Base-by-base conservation (phyloP, 73 alveolate species). In the Blepharisma japonicum region DNA sequence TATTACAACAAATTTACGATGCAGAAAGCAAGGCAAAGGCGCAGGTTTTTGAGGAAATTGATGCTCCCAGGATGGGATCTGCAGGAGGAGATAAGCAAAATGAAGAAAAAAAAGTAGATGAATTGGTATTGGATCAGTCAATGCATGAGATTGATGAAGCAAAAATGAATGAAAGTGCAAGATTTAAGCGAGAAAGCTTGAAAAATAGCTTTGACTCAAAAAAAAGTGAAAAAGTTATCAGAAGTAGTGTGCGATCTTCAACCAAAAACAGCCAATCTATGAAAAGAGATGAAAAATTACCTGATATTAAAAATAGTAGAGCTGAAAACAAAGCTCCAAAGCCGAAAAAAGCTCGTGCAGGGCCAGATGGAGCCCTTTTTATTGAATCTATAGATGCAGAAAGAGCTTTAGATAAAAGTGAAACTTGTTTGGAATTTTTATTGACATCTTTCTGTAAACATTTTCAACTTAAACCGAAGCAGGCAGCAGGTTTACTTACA, bases 401-500 rank as follows among this genome's bases (percentile, higher is more conserved):
- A 45, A 80, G 74, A 76, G 82, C 89, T 51, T 90, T 90, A 6
- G 56, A 71, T 6, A 82, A 84, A 23, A 74, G 86, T 6, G 90
- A 85, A 18, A 68, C 79, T 42, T 80, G 88, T 38, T 68, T 88
- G n/a, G 95, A 88, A 71, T 54, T 85, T 25, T 77, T 88, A 42
- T 66, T 88, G 23, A 80, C 79, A 53, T 80, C 92, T 14, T 76
- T 85, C 20, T 88, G 95, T 71, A 72, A 82, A 49, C 79, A 85
- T 18, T 81, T 88, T 56, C 42, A 66, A 18, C 71, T 88, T 86
- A 81, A 84, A 53, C 95, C 95, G 9, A 88, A 85, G 71, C 84
- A 88, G 68, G 89, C 92, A 6, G 95, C 95, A 6, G 95, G 90
- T n/a, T 80, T 88, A 47, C 80, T 88, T 20, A 88, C 95, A 21